Percentiles rank a stretch among this genome's conserved stretches.
phyloP scores from a whole-genome alignment of 768 basidiomycete genomes.

The Podaxis sp. region DNA sequence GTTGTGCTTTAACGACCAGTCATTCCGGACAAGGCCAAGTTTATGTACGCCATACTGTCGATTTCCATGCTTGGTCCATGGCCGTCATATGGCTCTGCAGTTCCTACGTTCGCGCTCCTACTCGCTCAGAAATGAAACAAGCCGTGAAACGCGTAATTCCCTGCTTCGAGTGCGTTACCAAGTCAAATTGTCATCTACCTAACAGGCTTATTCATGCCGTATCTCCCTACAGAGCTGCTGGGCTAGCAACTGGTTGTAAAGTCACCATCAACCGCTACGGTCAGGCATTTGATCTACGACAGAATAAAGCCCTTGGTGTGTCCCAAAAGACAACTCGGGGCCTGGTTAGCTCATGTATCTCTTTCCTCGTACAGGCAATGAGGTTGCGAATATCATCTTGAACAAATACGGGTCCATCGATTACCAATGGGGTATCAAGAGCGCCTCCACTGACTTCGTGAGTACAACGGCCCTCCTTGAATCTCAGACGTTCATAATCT shows the following conservation, averaged over 20 bases:
- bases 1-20: slow-evolving; percentile 42
- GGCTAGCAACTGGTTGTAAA: slow-evolving; percentile 63
- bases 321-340: background rate
- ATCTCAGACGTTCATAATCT: background rate
- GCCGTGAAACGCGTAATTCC: slow-evolving; percentile 60
- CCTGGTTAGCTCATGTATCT: background rate
- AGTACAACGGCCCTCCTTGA: slow-evolving; percentile 25
- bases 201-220: background rate
- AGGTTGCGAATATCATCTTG: slow-evolving; percentile 60
- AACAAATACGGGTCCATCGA: slow-evolving; percentile 64
- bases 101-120: slow-evolving; percentile 75
- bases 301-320: slow-evolving; percentile 64
- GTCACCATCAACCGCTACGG: slow-evolving; percentile 38
- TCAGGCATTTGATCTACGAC: slow-evolving; percentile 56
- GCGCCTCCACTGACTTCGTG: slow-evolving; percentile 84
- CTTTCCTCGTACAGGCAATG: slow-evolving; percentile 45
- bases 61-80: background rate
- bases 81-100: slow-evolving; percentile 26
- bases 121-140: slow-evolving; percentile 56
- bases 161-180: slow-evolving; percentile 64
- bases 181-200: background rate
- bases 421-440: slow-evolving; percentile 64
- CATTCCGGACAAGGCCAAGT: slow-evolving; percentile 79
- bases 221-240: slow-evolving; percentile 53
- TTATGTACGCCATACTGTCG: slow-evolving; percentile 46